Conservation (phyloP, 2,329 filamentous ascomycete species). For the Colletotrichum viniferum region DNA sequence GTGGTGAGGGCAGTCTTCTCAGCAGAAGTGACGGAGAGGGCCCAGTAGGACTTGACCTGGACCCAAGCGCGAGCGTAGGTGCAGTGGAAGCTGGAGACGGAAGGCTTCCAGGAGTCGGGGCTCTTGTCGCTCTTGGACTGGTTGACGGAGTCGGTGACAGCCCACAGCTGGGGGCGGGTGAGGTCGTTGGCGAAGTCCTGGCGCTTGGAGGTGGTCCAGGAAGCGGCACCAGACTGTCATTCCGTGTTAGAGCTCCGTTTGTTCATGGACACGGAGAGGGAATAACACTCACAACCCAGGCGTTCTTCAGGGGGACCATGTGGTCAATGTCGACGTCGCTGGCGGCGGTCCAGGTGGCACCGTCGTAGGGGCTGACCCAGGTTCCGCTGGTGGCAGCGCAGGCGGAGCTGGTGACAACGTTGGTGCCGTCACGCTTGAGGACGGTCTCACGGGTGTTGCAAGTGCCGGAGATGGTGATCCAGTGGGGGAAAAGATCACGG, state of each 20-base stretch:
- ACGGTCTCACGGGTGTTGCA: slow-evolving; percentile 79
- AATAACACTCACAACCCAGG: slow-evolving; percentile 67
- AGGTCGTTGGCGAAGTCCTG: slow-evolving; percentile 79
- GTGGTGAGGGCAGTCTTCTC: slow-evolving; percentile 72
- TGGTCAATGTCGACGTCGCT: slow-evolving; percentile 83
- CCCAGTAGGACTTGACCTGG: slow-evolving; percentile 76
- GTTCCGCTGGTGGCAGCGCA: slow-evolving; percentile 70
- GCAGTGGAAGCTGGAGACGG: slow-evolving; percentile 73
- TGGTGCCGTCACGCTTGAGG: slow-evolving; percentile 73
- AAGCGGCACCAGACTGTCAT: slow-evolving; percentile 68
- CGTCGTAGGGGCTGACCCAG: slow-evolving; percentile 78
- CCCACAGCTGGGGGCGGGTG: slow-evolving; percentile 75
- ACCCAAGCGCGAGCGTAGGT: slow-evolving; percentile 80
- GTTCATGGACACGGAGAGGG: not conserved
- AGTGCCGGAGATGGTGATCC: slow-evolving; percentile 66
- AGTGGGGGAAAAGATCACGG: slow-evolving; percentile 73
- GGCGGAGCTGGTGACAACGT: slow-evolving; percentile 60
- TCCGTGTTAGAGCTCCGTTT: not conserved
- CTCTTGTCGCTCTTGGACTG: slow-evolving; percentile 73
- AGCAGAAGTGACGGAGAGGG: slow-evolving; percentile 68
- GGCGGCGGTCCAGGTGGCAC: slow-evolving; percentile 69
- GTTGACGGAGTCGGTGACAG: slow-evolving; percentile 81
- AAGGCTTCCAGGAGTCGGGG: slow-evolving; percentile 79
- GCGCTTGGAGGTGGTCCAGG: slow-evolving; percentile 73
- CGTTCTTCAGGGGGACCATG: slow-evolving; percentile 80